Evolutionary conservation across 2,329 filamentous ascomycete species (phyloP).

Genomic region (Hawksworthiomyces lignivorus): DNA sequence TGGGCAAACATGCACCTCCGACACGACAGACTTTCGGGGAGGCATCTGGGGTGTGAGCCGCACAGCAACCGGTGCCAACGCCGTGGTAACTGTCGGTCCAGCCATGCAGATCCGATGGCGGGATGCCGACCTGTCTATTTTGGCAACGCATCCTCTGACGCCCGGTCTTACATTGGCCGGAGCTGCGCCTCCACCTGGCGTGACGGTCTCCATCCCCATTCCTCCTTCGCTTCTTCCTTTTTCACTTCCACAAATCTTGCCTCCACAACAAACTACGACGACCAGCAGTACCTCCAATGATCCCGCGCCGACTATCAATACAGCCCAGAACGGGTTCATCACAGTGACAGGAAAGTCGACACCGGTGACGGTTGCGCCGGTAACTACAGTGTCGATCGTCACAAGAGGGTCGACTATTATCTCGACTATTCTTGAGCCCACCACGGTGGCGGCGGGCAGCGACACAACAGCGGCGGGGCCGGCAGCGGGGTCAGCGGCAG

Average conservation of each 20-base stretch:
- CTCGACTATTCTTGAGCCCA: neutral
- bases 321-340: neutral
- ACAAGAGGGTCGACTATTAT: neutral
- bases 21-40: conserved; percentile 31
- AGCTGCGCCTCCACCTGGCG: too few relatives aligned
- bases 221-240: too few relatives aligned
- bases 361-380: too few relatives aligned
- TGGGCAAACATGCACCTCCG: conserved; percentile 31
- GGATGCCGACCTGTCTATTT: conserved; percentile 23
- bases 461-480: too few relatives aligned
- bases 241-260: too few relatives aligned
- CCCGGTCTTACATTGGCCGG: conserved; percentile 21
- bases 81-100: conserved; percentile 25
- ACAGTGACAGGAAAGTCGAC: neutral
- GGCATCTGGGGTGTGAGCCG: conserved; percentile 29
- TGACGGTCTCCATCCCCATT: too few relatives aligned
- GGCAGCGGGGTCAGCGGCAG: neutral
- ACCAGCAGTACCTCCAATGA: neutral
- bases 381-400: neutral
- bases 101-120: conserved; percentile 32
- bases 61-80: conserved; percentile 14
- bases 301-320: neutral
- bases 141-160: conserved; percentile 30
- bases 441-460: too few relatives aligned
- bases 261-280: too few relatives aligned